Percentiles rank a stretch among this genome's conserved stretches.
phyloP scores from a whole-genome alignment of 1,139 yeast genomes.

The Lodderomyces theae region DNA sequence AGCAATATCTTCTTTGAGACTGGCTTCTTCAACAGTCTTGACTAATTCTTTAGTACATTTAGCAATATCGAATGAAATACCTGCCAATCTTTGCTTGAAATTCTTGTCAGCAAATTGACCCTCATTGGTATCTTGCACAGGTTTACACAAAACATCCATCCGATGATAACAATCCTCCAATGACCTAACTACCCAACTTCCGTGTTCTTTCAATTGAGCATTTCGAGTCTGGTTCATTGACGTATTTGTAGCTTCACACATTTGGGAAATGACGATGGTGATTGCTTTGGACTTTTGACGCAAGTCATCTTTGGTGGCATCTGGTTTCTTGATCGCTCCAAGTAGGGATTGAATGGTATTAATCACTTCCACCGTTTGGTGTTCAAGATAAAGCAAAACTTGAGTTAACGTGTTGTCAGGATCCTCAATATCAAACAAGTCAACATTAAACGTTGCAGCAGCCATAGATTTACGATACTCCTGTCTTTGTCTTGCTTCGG shows the following conservation, averaged over 20 bases:
- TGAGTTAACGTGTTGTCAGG: constrained; percentile 88
- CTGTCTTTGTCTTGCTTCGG: constrained; percentile 44
- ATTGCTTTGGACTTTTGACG: constrained; percentile 73
- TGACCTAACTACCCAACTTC: constrained; percentile 84
- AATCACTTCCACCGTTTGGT: constrained; percentile 90
- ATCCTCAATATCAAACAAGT: constrained; percentile 72
- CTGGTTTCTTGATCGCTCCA: constrained; percentile 71
- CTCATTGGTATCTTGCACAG: constrained; percentile 51
- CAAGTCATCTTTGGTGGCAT: constrained; percentile 72
- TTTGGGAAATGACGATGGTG: constrained; percentile 71
- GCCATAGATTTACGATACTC: constrained; percentile 52
- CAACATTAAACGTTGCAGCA: constrained; percentile 61
- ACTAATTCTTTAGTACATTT: constrained; percentile 94
- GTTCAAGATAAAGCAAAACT: constrained; percentile 81
- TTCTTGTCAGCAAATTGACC: constrained; percentile 80
- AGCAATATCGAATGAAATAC: constrained; percentile 93
- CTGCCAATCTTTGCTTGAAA: constrained; percentile 90
- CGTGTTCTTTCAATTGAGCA: constrained; percentile 81
- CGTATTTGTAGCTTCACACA: constrained; percentile 86
- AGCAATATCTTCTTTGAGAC: constrained; percentile 74
- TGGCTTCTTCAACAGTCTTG: constrained; percentile 92
- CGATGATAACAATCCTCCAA: constrained; percentile 82
- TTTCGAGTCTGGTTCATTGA: constrained; percentile 89
- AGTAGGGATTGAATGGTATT: constrained; percentile 83
- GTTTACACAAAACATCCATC: constrained; percentile 62